Evolutionary conservation across 805 yeast species (phyloP), one percentile per base, ranked within the genome.

Genomic region (Monosporozyma unispora): DNA sequence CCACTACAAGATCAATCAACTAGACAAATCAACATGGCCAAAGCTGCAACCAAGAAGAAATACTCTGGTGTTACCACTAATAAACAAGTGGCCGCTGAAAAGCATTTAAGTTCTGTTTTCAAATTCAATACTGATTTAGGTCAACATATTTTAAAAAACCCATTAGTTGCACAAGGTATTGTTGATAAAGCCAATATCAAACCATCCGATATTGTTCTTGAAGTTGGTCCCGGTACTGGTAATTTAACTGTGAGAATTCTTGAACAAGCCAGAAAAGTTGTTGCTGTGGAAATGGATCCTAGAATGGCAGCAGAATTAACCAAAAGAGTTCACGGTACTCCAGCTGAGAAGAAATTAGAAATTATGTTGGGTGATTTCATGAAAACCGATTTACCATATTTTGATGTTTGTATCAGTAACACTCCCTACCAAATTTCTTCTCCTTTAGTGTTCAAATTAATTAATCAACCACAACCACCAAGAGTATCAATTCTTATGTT

Each of bases 181-280:
- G 99, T 93, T 16, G 98, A 93, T 66, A 91, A 91, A 63, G 98
- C 99, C 1, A 84, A 81, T 37, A 84, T 93, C 49, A 84, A 81
- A 60, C 97, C 98, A 2, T 83, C 95, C 28, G 99, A 93, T 63
- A 80, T 81, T 7, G 98, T 93, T 1, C 73, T 93, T 40, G 99
- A 93, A 72, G 96, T 93, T 47, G 99, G 99, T 60, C 99, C 99
- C 2, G 99, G 99, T 80, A 93, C 99, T 0, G 99, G 99, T 72
- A 93, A 93, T 62, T 75, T 93, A 70, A 93, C 99, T 0, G 95
- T 91, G 35, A 76, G 95, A 53, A 93, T 93, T 35, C 69, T 93
- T 49, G 97, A 91, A 59, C 84, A 89, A 66, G 98, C 97, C 0
- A 76, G 87, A 50, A 89, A 87, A 59, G 97, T 91, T n/a, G 78